These are phyloP conservation scores for Paspalum vaginatum DNA, from an alignment of 176 grass and related monocot species.

Conservation along the genomic window DNA sequence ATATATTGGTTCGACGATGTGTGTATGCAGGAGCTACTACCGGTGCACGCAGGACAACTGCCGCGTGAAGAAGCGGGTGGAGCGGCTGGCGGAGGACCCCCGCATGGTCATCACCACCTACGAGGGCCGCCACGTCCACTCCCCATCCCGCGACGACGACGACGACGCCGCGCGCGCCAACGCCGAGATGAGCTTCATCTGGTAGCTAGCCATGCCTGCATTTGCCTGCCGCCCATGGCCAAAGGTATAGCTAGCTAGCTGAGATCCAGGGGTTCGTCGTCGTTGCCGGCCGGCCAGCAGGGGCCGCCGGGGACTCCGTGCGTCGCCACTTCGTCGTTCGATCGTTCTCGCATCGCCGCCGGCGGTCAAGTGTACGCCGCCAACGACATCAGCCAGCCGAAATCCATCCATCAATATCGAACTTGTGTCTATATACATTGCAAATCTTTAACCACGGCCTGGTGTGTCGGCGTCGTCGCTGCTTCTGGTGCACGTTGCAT, in stretches of 20 bases:
- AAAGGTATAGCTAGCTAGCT: neutral
- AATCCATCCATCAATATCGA: no score
- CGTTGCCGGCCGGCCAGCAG: neutral
- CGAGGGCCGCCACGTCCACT: conserved; percentile 87
- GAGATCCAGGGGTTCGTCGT: neutral
- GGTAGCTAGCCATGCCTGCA: conserved; percentile 36
- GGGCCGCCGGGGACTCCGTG: neutral
- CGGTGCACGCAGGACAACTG: conserved; percentile 85
- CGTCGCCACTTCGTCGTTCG: no score
- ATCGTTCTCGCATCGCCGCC: no score
- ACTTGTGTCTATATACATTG: no score
- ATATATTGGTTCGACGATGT: neutral
- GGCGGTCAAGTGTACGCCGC: no score
- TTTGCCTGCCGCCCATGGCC: neutral
- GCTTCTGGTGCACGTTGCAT: no score
- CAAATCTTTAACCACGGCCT: no score
- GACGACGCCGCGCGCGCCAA: conserved; percentile 53
- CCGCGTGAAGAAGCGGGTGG: conserved; percentile 86
- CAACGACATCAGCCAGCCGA: no score
- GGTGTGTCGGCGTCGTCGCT: no score
- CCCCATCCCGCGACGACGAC: conserved; percentile 73
- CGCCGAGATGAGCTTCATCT: conserved; percentile 78
- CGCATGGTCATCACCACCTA: conserved; percentile 95
- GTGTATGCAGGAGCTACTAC: conserved; percentile 78
- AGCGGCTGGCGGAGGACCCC: conserved; percentile 80